Evolutionary conservation across 305 asterid species (phyloP).

Genomic region (Coffea humblotiana): DNA sequence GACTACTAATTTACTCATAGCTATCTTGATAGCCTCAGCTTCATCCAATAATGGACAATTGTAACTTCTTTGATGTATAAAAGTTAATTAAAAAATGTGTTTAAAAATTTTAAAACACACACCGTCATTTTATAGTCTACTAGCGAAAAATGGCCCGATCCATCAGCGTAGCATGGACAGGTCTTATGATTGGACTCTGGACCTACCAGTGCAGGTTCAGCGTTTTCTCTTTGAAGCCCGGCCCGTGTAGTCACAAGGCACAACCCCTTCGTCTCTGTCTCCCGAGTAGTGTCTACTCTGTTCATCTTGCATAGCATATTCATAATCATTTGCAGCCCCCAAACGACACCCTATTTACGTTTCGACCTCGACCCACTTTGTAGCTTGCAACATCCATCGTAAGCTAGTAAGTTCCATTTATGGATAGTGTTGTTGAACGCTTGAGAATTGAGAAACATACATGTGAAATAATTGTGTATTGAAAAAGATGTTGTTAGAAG

Average conservation of each 20-base stretch:
- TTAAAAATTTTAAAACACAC: too few species aligned
- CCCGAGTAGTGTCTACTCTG: neutral
- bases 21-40: too few species aligned
- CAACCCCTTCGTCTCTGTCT: too few species aligned
- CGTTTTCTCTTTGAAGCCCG: neutral
- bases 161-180: too few species aligned
- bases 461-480: neutral
- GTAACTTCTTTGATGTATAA: too few species aligned
- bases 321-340: neutral
- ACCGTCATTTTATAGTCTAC: too few species aligned
- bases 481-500: neutral
- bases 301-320: neutral
- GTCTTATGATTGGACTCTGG: neutral
- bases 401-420: neutral
- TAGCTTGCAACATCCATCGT: neutral
- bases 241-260: too few species aligned
- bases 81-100: too few species aligned
- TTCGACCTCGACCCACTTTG: neutral
- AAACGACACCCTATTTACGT: neutral
- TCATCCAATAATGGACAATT: too few species aligned
- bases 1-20: too few species aligned
- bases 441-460: neutral
- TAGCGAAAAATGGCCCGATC: too few species aligned
- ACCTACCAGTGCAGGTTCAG: too few species aligned
- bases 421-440: neutral